Conservation (phyloP, 106 monocot species). For the Agapanthus africanus region DNA sequence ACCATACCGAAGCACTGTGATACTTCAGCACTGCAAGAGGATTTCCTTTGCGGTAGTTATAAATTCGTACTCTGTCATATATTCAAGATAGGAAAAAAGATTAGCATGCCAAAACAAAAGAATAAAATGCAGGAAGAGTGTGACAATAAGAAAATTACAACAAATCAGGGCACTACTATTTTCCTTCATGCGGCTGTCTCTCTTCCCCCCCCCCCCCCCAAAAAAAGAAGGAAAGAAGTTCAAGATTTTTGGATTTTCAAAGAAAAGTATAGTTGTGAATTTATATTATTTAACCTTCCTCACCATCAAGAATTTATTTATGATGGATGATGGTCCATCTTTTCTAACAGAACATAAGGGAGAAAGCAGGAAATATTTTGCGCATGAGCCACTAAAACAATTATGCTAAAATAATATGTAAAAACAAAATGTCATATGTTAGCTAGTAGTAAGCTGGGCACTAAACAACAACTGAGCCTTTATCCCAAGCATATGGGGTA, state of each 20-base stretch:
- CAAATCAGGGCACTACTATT: background rate
- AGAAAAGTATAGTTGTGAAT: background rate
- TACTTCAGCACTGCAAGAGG: slow-evolving; percentile 86
- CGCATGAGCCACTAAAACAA: background rate
- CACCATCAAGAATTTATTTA: background rate
- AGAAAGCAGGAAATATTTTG: background rate
- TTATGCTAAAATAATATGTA: background rate
- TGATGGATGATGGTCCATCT: background rate
- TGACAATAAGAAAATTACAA: background rate
- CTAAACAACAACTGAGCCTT: no score
- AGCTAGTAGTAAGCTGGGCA: no score
- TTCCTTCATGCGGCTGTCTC: background rate
- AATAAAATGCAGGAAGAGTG: background rate
- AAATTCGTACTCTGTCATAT: slow-evolving; percentile 65
- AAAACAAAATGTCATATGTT: background rate
- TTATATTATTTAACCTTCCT: no score
- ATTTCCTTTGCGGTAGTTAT: slow-evolving; percentile 83
- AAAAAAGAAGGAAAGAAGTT: background rate
- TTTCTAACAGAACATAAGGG: background rate
- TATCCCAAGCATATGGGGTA: no score
- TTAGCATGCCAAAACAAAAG: background rate
- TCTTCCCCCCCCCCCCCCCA: no score
- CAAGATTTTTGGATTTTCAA: background rate
- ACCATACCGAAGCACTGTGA: slow-evolving; percentile 79
- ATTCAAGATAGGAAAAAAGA: background rate